These are phyloP conservation scores for Fraxinus sp. DNA, from an alignment of 305 asterid species.

Conservation along the genomic window DNA sequence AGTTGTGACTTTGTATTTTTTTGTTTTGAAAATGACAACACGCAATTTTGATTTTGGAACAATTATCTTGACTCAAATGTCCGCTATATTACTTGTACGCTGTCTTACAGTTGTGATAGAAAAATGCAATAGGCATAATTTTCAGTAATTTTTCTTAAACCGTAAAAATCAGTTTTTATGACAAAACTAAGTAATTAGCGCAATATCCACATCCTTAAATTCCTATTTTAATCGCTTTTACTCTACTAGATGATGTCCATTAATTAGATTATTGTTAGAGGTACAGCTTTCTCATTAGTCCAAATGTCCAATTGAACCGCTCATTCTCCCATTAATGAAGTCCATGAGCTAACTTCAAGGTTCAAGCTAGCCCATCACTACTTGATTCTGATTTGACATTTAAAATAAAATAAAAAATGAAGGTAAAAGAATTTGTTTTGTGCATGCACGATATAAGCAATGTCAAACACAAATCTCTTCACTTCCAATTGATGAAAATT, in stretches of 20 bases:
- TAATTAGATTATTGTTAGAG: not conserved
- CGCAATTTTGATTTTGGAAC: too few species aligned
- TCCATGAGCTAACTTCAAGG: not conserved
- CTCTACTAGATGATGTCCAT: not conserved
- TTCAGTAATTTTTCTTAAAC: not conserved
- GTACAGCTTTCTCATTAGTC: not conserved
- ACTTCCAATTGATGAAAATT: not conserved
- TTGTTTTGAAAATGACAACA: too few species aligned
- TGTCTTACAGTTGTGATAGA: too few species aligned
- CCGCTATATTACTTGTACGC: too few species aligned
- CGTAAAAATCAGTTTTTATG: too few species aligned
- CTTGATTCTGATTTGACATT: not conserved
- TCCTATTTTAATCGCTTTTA: not conserved
- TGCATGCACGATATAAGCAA: not conserved
- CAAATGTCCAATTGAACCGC: not conserved
- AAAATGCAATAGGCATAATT: too few species aligned
- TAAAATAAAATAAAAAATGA: too few species aligned
- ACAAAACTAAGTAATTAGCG: not conserved
- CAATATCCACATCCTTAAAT: not conserved
- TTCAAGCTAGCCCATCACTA: not conserved
- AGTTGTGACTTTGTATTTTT: too few species aligned
- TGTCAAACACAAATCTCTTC: not conserved
- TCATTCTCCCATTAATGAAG: not conserved
- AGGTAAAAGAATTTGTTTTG: not conserved
- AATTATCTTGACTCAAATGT: too few species aligned